Base-by-base conservation (phyloP, 805 yeast species). In the Priceomyces carsonii region DNA sequence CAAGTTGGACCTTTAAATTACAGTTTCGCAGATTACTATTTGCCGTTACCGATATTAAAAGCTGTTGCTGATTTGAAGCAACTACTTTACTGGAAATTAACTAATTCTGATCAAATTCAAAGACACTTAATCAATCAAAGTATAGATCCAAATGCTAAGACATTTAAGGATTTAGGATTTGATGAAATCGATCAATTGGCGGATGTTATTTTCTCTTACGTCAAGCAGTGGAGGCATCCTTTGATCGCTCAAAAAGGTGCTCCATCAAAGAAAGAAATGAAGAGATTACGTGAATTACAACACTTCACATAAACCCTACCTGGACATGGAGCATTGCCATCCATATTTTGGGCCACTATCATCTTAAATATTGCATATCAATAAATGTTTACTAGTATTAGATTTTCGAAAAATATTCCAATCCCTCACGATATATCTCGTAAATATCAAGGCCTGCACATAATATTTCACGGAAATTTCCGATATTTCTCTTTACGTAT, bases 81-180 rank as follows among this genome's bases (percentile, higher is more conserved):
- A 50, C 52, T 58, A 32, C 41, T 60, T 15, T 71, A 67, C 55
- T 73, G 74, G 74, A 64, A 47, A 40, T 52, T 75, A 42, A 70
- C 77, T 40, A 82, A 80, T 51, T 77, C 85, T 18, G 95, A 87
- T 60, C 81, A 80, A 58, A 73, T 83, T 37, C 84, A 80, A 61
- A 79, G 95, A 66, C 79, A 80, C 61, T 71, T 75, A 50, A 71
- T 83, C 40, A 71, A 83, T 62, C 95, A 87, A 61, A 53, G 51
- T 14, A 69, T 80, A 42, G 85, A 80, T 52, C 71, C 75, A 19
- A 53, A 57, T 10, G 88, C 87, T 17, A 67, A 71, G 51, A 76
- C 83, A 10, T 86, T 82, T 59, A 66, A 63, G 21, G 93, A 86
- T 54, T 73, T 86, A 50, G 93, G 86, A 29, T 78, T 87, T 54